A percentile compares a stretch with the other conserved stretches of the same genome.
These are phyloP conservation scores for Trichosphaerium sp. DNA, from an alignment of 78 protist genomes.

Conservation along the genomic window DNA sequence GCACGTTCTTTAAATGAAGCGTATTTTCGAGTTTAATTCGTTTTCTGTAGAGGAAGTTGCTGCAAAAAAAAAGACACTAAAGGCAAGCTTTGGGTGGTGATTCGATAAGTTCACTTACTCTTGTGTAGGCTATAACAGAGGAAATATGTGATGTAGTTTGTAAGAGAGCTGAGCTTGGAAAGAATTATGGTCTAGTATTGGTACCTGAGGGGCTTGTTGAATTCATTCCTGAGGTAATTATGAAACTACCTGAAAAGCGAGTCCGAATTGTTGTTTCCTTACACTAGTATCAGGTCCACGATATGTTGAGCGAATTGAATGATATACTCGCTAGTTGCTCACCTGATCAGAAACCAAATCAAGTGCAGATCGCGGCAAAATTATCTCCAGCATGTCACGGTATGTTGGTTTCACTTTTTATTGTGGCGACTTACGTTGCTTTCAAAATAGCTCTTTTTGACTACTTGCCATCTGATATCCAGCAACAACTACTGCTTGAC, in stretches of 20 bases:
- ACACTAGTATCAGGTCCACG: too few relatives aligned
- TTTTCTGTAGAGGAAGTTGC: constrained; percentile 52
- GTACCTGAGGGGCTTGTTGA: constrained; percentile 36
- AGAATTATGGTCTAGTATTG: constrained; percentile 22
- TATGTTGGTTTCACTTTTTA: too few relatives aligned
- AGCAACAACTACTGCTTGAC: constrained; percentile 4
- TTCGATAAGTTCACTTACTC: too few relatives aligned
- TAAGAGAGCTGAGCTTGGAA: constrained; percentile 2
- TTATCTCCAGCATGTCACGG: background rate
- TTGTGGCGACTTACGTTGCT: too few relatives aligned
- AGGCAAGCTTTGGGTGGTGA: background rate
- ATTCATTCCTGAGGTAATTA: constrained; percentile 2
- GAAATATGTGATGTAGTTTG: constrained; percentile 15
- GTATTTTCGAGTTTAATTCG: too few relatives aligned
- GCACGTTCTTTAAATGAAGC: too few relatives aligned
- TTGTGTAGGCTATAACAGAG: too few relatives aligned
- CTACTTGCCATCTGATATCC: constrained; percentile 6
- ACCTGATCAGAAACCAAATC: too few relatives aligned
- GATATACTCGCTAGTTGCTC: constrained; percentile 10
- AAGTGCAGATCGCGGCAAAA: background rate
- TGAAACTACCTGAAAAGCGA: too few relatives aligned
- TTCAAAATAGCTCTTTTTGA: constrained; percentile 1
- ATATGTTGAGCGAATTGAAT: constrained; percentile 5
- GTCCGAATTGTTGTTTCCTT: too few relatives aligned
- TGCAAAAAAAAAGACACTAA: background rate